These are phyloP conservation scores for Kuraishia ogatae DNA, from an alignment of 805 yeast genomes.

Conservation along the genomic window DNA sequence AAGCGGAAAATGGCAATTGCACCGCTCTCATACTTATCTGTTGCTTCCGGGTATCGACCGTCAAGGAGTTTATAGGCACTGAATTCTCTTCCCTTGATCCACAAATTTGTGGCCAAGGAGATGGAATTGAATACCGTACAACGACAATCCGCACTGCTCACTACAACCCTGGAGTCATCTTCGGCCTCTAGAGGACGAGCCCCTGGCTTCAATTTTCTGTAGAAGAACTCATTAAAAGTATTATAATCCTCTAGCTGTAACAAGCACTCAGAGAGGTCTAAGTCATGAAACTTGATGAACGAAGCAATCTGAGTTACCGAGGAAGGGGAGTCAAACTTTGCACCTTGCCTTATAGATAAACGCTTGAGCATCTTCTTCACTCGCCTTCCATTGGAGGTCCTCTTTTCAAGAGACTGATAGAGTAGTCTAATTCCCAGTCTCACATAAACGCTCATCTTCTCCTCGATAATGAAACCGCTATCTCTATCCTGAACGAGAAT, in stretches of 20 bases:
- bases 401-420: slow-evolving; percentile 61
- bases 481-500: slow-evolving; percentile 87
- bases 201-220: slow-evolving; percentile 62
- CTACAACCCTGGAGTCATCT: slow-evolving; percentile 37
- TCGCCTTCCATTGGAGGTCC: slow-evolving; percentile 47
- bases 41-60: slow-evolving; percentile 26
- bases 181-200: slow-evolving; percentile 64
- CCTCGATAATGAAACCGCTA: slow-evolving; percentile 87
- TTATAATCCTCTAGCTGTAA: slow-evolving; percentile 35
- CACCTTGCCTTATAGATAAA: slow-evolving; percentile 74
- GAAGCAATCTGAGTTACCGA: slow-evolving; percentile 65
- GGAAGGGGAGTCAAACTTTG: slow-evolving; percentile 63
- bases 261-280: slow-evolving; percentile 65
- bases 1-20: slow-evolving; percentile 74
- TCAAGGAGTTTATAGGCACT: slow-evolving; percentile 54
- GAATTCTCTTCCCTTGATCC: slow-evolving; percentile 87
- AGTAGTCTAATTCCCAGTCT: slow-evolving; percentile 79
- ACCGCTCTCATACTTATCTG: slow-evolving; percentile 35
- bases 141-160: slow-evolving; percentile 85
- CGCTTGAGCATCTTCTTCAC: slow-evolving; percentile 53
- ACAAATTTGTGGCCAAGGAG: slow-evolving; percentile 55
- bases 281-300: slow-evolving; percentile 75
- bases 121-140: slow-evolving; percentile 61
- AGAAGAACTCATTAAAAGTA: slow-evolving; percentile 87
- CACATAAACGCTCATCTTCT: slow-evolving; percentile 84